phyloP scores from a whole-genome alignment of 176 grass and related monocot species.

The Puccinellia tenuiflora region DNA sequence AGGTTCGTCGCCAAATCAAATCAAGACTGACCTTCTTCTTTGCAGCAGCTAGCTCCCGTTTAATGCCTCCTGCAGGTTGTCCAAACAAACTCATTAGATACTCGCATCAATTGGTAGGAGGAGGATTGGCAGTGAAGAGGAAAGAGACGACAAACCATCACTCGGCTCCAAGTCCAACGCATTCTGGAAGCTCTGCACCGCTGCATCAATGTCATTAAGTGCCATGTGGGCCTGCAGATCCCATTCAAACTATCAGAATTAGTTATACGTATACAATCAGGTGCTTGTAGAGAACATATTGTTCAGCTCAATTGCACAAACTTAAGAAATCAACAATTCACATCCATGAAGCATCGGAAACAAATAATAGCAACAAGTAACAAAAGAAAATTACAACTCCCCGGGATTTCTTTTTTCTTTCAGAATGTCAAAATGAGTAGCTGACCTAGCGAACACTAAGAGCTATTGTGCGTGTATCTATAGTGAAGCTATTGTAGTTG shows the following conservation, averaged over 20 bases:
- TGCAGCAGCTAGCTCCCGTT: slow-evolving; percentile 71
- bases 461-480: neutral
- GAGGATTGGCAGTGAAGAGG: neutral
- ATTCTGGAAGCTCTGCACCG: slow-evolving; percentile 80
- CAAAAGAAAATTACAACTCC: neutral
- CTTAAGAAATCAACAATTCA: neutral
- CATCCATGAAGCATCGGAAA: neutral
- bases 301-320: neutral
- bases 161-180: slow-evolving; percentile 86
- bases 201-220: slow-evolving; percentile 94
- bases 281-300: neutral
- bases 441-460: neutral
- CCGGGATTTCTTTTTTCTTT: neutral
- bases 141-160: slow-evolving; percentile 53
- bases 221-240: slow-evolving; percentile 80
- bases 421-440: neutral
- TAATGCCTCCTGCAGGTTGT: slow-evolving; percentile 65
- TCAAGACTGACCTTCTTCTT: slow-evolving; percentile 71
- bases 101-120: neutral
- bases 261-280: neutral
- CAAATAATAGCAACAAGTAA: neutral
- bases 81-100: slow-evolving; percentile 10
- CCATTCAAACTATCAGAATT: neutral
- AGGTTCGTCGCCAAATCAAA: neutral
- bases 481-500: neutral